Base-by-base conservation (phyloP, 306 rosid genomes). In the Cucurbita pepo region DNA sequence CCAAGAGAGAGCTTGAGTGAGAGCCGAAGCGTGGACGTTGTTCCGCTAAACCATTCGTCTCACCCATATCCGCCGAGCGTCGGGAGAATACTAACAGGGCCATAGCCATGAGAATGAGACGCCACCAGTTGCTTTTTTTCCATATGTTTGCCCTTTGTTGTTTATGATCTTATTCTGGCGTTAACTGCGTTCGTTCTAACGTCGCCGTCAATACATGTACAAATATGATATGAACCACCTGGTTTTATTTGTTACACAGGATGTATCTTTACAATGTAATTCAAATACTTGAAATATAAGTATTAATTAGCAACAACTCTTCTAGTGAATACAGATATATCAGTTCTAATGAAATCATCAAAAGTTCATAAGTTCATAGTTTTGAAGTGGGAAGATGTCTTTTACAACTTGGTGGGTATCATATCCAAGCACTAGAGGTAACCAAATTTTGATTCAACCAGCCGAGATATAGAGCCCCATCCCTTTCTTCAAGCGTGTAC, bases 31-130 rank as follows among this genome's bases (percentile, higher is more conserved):
- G 79, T 74, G 1, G 85, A 86, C 56, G 82, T 77, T 63, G 75
- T 82, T 75, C 60, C 94, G 21, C 76, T 86, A 79, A 89, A 82
- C 84, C 90, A 80, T 81, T 76, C 91, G 21, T 66, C 92, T 0
- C 85, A 86, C 78, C 95, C 96, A 7, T 88, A 85, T 85, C 83
- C 97, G 3, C 89, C 86, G 71, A 94, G 74, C 83, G 73, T 94
- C 69, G 97, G 97, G 73, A 89, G 95, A 74, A 74, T 91, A 75
- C 87, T 91, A 83, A 89, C 86, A 22, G 97, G 96, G 71, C 99
- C 97, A n/a, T 86, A 80, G 71, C 47, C 54, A 50, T 14, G 5
- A 25, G 22, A 10, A 25, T 47, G 78, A 82, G 80, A 85, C 81
- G 58, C 71, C 48, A 52, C 22, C 18, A 16, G 54, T 76, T 58